Base-by-base conservation (phyloP, 306 rosid species). In the Myrica gale region DNA sequence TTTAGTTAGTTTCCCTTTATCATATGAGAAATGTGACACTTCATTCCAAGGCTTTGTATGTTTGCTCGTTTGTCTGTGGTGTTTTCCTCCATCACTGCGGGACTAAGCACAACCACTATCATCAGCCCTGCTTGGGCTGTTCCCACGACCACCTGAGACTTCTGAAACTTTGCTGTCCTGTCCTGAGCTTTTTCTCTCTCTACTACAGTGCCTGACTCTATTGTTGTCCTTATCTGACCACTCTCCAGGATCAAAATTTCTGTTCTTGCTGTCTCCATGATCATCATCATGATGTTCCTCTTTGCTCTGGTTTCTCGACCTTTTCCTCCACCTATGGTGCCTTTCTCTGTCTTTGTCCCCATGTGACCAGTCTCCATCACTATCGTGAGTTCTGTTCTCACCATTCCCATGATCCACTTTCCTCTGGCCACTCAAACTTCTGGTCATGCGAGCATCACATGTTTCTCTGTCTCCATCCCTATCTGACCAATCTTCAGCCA, bases 301-400 rank as follows among this genome's bases (percentile, higher is more conserved):
- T 41, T 74, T 84, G 62, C 69, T 58, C 52, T 23, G 62, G 45
- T 77, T 72, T 73, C 78, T 69, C 48, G 84, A 74, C 52, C 78
- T 78, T 80, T 84, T 72, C 78, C 74, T 69, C 42, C 66, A 39
- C 9, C 16, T 48, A 43, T 21, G 72, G 71, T 43, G 82, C 75
- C 73, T 78, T 47, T 71, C 71, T 51, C 70, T 53, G 26, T 74
- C 69, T 50, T 74, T 63, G 47, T 82, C 79, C 76, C 69, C 45
- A 43, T 47, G 72, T 7, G 85, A 65, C 81, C 78, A 37, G 13
- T 69, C 82, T 74, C 74, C 78, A 79, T 80, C 87, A 41, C 74
- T 60, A 73, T 80, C 88, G 52, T 26, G 83, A 75, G 52, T 61
- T 61, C 80, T 56, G 48, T 52, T 71, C 73, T 62, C 50, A 15